Conservation (phyloP, 2,329 filamentous ascomycete genomes). For the Colletotrichum tamarilloi region DNA sequence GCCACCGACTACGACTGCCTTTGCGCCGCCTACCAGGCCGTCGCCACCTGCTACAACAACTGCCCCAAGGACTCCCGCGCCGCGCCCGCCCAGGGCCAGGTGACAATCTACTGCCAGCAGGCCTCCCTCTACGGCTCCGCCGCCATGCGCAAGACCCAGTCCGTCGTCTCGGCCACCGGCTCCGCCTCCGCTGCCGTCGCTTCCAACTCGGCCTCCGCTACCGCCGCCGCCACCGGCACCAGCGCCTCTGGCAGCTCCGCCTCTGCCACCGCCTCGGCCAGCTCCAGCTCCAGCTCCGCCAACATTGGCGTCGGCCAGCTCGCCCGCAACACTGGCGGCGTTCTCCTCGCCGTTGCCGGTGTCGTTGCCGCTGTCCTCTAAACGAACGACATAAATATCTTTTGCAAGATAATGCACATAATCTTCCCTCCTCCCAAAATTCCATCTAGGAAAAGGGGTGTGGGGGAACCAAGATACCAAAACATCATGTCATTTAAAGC, state of each 20-base stretch:
- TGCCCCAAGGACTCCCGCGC: slow-evolving; percentile 61
- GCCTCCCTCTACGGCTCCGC: slow-evolving; percentile 55
- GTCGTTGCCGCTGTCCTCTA: slow-evolving; percentile 51
- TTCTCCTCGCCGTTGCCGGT: slow-evolving; percentile 51
- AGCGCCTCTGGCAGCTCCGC: slow-evolving; percentile 29
- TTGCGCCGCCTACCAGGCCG: slow-evolving; percentile 55
- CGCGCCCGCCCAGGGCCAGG: slow-evolving; percentile 48
- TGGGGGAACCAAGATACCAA: background rate
- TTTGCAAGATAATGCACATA: background rate
- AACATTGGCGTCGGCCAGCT: slow-evolving; percentile 44
- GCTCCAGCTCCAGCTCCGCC: slow-evolving; percentile 36
- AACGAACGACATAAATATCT: slow-evolving; percentile 9
- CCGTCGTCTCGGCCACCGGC: slow-evolving; percentile 39
- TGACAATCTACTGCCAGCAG: slow-evolving; percentile 57
- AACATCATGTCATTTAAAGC: slow-evolving; percentile 6
- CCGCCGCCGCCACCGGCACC: slow-evolving; percentile 38
- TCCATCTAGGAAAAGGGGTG: no score
- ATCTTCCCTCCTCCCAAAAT: background rate
- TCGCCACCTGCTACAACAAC: slow-evolving; percentile 67
- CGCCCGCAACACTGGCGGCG: slow-evolving; percentile 45
- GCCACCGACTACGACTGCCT: slow-evolving; percentile 58
- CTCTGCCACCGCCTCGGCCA: slow-evolving; percentile 35
- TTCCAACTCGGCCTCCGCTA: slow-evolving; percentile 37
- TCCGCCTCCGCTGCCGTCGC: slow-evolving; percentile 38
- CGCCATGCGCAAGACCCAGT: slow-evolving; percentile 40